Conservation (phyloP, 148 eudicot species). For the Amaranthus hypochondriacus region DNA sequence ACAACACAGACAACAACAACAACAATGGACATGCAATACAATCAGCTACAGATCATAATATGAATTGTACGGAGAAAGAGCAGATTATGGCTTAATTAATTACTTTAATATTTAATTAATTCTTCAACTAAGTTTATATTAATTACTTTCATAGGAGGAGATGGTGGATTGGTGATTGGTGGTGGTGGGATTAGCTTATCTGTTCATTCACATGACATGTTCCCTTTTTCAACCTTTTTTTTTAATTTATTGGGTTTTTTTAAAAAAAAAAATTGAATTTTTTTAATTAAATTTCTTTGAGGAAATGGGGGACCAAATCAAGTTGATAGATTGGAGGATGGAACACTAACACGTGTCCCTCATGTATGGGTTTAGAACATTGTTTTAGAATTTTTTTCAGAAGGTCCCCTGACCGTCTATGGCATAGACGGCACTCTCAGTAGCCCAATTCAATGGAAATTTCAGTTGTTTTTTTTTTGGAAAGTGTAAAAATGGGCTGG, state of each 20-base stretch:
- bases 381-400: not conserved
- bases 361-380: conserved; percentile 10
- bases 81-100: conserved; percentile 30
- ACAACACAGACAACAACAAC: conserved; percentile 16
- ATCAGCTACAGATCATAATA: conserved; percentile 25
- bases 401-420: too few relatives aligned
- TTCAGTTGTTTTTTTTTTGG: conserved; percentile 2
- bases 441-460: not conserved
- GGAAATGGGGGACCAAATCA: conserved; percentile 18
- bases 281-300: conserved; percentile 8
- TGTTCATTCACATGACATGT: conserved; percentile 47
- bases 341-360: conserved; percentile 23
- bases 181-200: conserved; percentile 30
- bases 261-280: not conserved
- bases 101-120: not conserved
- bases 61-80: conserved; percentile 40
- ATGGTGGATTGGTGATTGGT: not conserved
- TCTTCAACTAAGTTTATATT: too few relatives aligned
- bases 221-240: conserved; percentile 24
- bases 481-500: too few relatives aligned
- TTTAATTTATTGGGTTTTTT: not conserved
- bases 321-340: conserved; percentile 12
- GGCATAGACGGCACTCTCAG: too few relatives aligned
- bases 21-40: not conserved
- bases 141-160: not conserved